Evolutionary conservation across 805 yeast genomes (phyloP), one percentile per base, ranked within the genome.

Genomic region (Candida michaelii): DNA sequence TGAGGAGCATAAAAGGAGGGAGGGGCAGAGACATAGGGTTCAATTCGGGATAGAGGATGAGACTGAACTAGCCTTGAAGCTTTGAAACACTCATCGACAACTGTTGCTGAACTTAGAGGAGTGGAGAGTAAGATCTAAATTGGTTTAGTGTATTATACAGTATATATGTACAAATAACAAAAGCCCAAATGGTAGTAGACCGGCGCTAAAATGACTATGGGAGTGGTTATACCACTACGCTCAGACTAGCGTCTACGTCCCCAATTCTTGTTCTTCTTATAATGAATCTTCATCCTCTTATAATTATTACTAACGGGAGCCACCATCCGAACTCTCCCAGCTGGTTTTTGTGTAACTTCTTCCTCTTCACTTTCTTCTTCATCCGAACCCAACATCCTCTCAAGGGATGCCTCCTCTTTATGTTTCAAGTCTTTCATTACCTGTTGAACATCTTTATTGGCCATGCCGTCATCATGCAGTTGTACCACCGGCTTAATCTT

Each of bases 201-300:
- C n/a, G n/a, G n/a, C n/a, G n/a, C n/a, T n/a, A n/a, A n/a, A n/a
- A n/a, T n/a, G n/a, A n/a, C n/a, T n/a, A n/a, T n/a, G n/a, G n/a
- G n/a, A n/a, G n/a, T n/a, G n/a, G n/a, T n/a, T n/a, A n/a, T n/a
- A n/a, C n/a, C n/a, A n/a, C n/a, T n/a, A n/a, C n/a, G n/a, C n/a
- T n/a, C n/a, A n/a, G 19, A n/a, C 39, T 19, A 32, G 48, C 79
- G 62, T 46, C 70, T 69, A 15, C 46, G 41, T 4, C 50, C 46
- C 43, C 43, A 44, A 14, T 44, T 46, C 32, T 45, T 45, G 50
- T 69, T 42, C 32, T 40, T 46, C 38, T 48, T 70, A 51, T 68
- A 75, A 30, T 77, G 76, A 35, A 80, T 67, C 55, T 77, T 80
- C 39, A 76, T 60, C 43, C 80, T 61, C 50, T 75, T 76, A 60